Evolutionary conservation across 257 asterid genomes (phyloP).

Genomic region (Echium plantagineum): DNA sequence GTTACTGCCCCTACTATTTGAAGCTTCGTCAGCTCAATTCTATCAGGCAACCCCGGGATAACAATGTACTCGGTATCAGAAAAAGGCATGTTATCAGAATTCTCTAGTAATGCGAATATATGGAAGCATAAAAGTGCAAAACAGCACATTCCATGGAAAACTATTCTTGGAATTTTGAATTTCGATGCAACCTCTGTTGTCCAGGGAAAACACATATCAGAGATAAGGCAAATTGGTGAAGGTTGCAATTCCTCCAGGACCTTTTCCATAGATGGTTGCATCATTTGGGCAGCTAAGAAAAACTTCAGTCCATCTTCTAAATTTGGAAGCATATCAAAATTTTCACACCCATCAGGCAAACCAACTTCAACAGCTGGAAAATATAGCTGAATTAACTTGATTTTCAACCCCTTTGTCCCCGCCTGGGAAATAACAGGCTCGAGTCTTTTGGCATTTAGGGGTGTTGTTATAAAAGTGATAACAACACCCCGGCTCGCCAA

Average conservation of each 20-base stretch:
- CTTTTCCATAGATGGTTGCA: constrained; percentile 25
- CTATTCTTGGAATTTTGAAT: constrained; percentile 31
- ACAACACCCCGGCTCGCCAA: constrained; percentile 28
- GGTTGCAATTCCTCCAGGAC: constrained; percentile 23
- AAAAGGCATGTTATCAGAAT: constrained; percentile 6
- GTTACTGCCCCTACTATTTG: neutral
- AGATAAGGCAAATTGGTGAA: constrained; percentile 39
- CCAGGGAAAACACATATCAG: constrained; percentile 41
- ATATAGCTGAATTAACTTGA: constrained; percentile 22
- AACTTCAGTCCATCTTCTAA: constrained; percentile 13
- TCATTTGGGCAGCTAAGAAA: constrained; percentile 23
- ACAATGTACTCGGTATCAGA: constrained; percentile 19
- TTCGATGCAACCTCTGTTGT: constrained; percentile 23
- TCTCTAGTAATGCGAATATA: constrained; percentile 4
- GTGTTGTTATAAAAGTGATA: constrained; percentile 42
- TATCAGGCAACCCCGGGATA: constrained; percentile 35
- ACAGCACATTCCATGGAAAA: constrained; percentile 48
- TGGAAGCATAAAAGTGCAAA: constrained; percentile 32
- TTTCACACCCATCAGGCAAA: constrained; percentile 52
- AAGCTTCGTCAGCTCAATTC: constrained; percentile 19
- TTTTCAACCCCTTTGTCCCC: constrained; percentile 13
- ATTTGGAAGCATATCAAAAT: constrained; percentile 34
- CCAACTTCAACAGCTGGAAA: constrained; percentile 47
- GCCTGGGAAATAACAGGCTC: constrained; percentile 15
- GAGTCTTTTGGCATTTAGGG: constrained; percentile 31